Conservation (phyloP, 2,329 filamentous ascomycete genomes). For the Diatrype stigma region DNA sequence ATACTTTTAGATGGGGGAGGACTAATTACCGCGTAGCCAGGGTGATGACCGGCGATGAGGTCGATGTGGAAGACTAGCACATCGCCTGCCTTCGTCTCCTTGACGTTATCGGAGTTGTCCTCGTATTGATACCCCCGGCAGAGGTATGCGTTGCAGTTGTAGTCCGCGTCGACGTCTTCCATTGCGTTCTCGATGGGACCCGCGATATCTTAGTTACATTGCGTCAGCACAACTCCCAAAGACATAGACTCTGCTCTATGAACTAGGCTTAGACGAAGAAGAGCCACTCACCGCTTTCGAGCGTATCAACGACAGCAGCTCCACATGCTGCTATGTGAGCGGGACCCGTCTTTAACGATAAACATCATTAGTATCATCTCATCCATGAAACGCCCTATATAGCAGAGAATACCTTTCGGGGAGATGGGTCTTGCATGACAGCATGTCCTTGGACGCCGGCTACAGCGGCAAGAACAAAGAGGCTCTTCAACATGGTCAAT, state of each 20-base stretch:
- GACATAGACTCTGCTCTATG: too few species aligned
- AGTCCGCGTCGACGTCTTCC: constrained; percentile 14
- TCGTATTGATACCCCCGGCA: constrained; percentile 29
- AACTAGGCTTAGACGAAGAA: not conserved
- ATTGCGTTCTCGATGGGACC: constrained; percentile 26
- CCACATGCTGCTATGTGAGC: constrained; percentile 20
- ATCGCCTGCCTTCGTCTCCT: constrained; percentile 28
- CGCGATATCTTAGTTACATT: constrained; percentile 12
- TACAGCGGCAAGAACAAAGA: not conserved
- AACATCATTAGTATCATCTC: not conserved
- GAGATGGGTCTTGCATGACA: constrained; percentile 8
- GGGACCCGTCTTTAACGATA: constrained; percentile 13
- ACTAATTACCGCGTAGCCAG: constrained; percentile 23
- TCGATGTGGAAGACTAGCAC: constrained; percentile 33
- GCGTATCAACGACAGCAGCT: constrained; percentile 11
- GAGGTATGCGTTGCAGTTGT: constrained; percentile 23
- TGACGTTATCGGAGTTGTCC: constrained; percentile 25
- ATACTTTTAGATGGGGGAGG: not conserved
- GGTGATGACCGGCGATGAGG: constrained; percentile 34
- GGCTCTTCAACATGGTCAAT: too few species aligned
- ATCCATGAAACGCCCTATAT: not conserved
- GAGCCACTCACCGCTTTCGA: constrained; percentile 14
- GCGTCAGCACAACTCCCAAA: too few species aligned
- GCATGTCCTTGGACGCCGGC: constrained; percentile 10
- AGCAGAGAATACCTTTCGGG: constrained; percentile 5